Evolutionary conservation across 805 yeast genomes (phyloP).

Genomic region (Schwanniomyces vanrijiae): DNA sequence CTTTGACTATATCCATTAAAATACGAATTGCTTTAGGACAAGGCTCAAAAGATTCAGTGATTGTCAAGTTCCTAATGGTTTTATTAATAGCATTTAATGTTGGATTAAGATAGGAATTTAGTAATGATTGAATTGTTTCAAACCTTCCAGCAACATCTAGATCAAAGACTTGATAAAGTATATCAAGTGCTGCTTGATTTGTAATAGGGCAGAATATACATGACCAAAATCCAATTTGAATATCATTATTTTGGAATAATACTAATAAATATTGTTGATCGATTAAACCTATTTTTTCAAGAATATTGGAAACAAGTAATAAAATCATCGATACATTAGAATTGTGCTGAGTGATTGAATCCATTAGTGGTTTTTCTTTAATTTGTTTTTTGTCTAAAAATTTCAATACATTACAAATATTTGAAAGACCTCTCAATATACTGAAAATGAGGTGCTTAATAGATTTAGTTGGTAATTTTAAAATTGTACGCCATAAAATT

Average conservation of each 20-base stretch:
- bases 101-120: constrained; percentile 41
- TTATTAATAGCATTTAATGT: constrained; percentile 50
- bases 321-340: constrained; percentile 23
- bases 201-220: constrained; percentile 67
- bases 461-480: constrained; percentile 13
- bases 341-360: constrained; percentile 31
- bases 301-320: constrained; percentile 17
- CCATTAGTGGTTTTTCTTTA: constrained; percentile 16
- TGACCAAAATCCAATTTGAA: constrained; percentile 70
- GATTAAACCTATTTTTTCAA: constrained; percentile 33
- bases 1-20: constrained; percentile 67
- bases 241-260: constrained; percentile 25
- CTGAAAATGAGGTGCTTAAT: constrained; percentile 9
- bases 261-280: constrained; percentile 24
- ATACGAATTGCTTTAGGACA: constrained; percentile 74
- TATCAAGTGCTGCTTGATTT: constrained; percentile 68
- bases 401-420: constrained; percentile 16
- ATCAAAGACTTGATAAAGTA: constrained; percentile 75
- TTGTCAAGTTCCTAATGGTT: constrained; percentile 45
- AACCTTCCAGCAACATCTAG: constrained; percentile 61
- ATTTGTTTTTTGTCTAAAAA: constrained; percentile 23
- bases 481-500: constrained; percentile 25
- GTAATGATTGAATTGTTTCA: constrained; percentile 64
- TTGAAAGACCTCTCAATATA: constrained; percentile 16
- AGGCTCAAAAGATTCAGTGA: constrained; percentile 60